Evolutionary conservation across 805 yeast species (phyloP).

Genomic region (Monosporozyma yasuniensis): DNA sequence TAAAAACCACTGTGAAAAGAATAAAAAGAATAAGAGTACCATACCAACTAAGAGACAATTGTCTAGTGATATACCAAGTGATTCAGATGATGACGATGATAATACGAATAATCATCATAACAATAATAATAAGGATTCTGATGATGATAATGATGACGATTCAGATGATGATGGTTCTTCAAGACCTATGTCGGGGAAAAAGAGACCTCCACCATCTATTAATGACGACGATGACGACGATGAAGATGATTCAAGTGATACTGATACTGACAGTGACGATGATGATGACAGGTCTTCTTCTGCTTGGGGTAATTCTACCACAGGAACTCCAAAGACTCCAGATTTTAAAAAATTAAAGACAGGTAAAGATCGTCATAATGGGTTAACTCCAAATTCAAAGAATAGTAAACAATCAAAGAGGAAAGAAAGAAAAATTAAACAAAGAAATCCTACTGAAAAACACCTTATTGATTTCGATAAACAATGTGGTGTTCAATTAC

Average conservation of each 20-base stretch:
- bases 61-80: conserved; percentile 4
- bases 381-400: conserved; percentile 4
- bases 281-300: background rate
- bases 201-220: conserved; percentile 8
- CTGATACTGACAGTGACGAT: background rate
- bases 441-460: conserved; percentile 66
- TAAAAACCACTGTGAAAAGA: conserved; percentile 16
- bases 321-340: conserved; percentile 4
- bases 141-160: conserved; percentile 5
- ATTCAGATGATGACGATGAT: conserved; percentile 7
- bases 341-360: conserved; percentile 5
- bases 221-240: conserved; percentile 2
- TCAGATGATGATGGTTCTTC: conserved; percentile 2
- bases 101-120: no score
- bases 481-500: conserved; percentile 93
- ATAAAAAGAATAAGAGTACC: conserved; percentile 2
- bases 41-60: background rate
- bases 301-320: background rate
- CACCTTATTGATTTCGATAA: conserved; percentile 66
- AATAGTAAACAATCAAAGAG: conserved; percentile 13
- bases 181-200: conserved; percentile 3
- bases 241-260: background rate
- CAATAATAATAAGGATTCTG: conserved; percentile 4
- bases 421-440: conserved; percentile 36
- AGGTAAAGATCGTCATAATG: background rate